These are phyloP conservation scores for Lagenidium giganteum DNA, from an alignment of 352 stramenopile genomes.

Conservation along the genomic window DNA sequence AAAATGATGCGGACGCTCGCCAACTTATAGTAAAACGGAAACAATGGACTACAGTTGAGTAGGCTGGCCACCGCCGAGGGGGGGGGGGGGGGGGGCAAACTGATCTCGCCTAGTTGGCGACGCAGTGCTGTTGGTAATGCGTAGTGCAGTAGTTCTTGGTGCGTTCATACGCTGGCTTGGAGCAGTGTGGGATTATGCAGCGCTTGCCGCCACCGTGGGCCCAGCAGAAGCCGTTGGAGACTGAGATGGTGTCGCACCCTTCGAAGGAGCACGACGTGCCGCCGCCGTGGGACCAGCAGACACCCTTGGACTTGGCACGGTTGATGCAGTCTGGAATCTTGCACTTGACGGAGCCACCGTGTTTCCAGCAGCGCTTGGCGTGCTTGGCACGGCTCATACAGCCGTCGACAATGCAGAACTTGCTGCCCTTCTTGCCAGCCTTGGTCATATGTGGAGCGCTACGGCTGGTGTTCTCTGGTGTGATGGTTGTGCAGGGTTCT, in stretches of 20 bases:
- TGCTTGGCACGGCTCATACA: slow-evolving; percentile 52
- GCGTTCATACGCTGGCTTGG: slow-evolving; percentile 43
- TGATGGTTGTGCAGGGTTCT: neutral
- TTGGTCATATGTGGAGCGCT: slow-evolving; percentile 13
- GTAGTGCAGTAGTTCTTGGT: slow-evolving; percentile 48
- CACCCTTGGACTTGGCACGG: slow-evolving; percentile 51
- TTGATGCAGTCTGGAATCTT: slow-evolving; percentile 45
- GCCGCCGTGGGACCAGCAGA: slow-evolving; percentile 60
- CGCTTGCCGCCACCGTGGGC: slow-evolving; percentile 24
- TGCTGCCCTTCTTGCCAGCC: slow-evolving; percentile 46
- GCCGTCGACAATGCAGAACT: slow-evolving; percentile 48
- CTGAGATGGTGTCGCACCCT: slow-evolving; percentile 37
- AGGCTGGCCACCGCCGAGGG: no score
- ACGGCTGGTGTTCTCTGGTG: slow-evolving; percentile 3
- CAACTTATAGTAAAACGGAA: no score
- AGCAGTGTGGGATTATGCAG: slow-evolving; percentile 12
- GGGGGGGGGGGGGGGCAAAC: no score
- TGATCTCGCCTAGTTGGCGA: no score
- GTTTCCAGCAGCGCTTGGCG: slow-evolving; percentile 41
- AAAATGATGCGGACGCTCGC: no score
- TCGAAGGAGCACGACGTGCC: slow-evolving; percentile 41
- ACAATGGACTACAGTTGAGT: no score
- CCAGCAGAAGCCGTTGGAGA: slow-evolving; percentile 59
- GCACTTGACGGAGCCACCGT: slow-evolving; percentile 59
- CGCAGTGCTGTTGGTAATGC: no score